Conservation (phyloP, 108 stramenopile species). For the Aurantiochytrium sp. region DNA sequence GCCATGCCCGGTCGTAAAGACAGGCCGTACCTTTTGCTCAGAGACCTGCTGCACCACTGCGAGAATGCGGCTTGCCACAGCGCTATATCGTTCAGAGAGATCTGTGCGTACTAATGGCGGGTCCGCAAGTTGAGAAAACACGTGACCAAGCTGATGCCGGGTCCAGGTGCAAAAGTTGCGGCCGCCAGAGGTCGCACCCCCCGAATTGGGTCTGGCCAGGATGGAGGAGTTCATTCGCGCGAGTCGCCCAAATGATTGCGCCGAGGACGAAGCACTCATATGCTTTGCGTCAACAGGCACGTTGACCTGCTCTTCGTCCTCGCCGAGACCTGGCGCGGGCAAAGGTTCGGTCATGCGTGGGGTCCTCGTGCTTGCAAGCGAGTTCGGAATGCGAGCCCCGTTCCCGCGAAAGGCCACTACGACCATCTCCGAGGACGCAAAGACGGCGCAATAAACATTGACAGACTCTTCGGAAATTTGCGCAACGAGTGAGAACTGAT, state of each 20-base stretch:
- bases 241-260: neutral
- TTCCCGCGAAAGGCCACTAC: neutral
- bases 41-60: neutral
- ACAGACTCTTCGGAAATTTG: neutral
- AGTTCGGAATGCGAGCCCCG: neutral
- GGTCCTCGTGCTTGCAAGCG: neutral
- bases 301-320: too few species aligned
- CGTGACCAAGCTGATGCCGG: neutral
- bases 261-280: neutral
- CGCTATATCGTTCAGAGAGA: neutral
- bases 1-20: neutral
- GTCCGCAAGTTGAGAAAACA: neutral
- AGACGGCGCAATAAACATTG: neutral
- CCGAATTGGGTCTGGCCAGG: neutral
- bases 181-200: too few species aligned
- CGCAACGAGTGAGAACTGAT: neutral
- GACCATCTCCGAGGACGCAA: neutral
- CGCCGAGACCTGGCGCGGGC: too few species aligned
- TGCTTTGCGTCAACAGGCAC: too few species aligned
- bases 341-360: neutral
- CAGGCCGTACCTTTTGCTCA: neutral
- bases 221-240: neutral
- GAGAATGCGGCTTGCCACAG: neutral
- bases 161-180: neutral
- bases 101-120: neutral